Conservation (phyloP, 768 basidiomycete genomes). For the Lentinula lateritia region DNA sequence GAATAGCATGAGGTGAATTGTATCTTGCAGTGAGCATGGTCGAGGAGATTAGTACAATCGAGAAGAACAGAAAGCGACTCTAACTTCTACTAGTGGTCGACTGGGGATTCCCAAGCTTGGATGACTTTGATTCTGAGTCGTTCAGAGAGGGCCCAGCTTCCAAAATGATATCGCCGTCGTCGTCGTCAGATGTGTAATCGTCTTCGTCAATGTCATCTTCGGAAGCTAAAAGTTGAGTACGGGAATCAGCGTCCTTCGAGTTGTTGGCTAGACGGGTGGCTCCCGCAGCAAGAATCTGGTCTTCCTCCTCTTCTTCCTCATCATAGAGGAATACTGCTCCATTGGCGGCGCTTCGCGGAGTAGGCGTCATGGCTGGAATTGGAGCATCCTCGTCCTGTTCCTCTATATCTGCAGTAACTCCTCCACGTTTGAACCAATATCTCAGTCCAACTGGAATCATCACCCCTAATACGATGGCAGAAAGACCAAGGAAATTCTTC, state of each 20-base stretch:
- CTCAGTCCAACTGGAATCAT: slow-evolving; percentile 88
- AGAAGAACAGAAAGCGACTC: neutral
- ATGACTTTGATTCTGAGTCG: neutral
- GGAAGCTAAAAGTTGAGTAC: slow-evolving; percentile 19
- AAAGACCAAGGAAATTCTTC: slow-evolving; percentile 82
- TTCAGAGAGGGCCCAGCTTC: slow-evolving; percentile 64
- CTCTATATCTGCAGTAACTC: slow-evolving; percentile 17
- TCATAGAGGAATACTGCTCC: slow-evolving; percentile 13
- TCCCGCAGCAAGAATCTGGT: slow-evolving; percentile 52
- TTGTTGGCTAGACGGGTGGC: slow-evolving; percentile 39
- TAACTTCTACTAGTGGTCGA: neutral
- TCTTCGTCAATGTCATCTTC: slow-evolving; percentile 31
- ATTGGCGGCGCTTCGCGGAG: neutral
- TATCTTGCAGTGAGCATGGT: neutral
- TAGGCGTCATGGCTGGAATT: neutral
- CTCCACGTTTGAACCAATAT: slow-evolving; percentile 63
- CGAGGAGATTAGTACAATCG: neutral
- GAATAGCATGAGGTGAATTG: neutral
- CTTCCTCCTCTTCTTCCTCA: slow-evolving; percentile 29
- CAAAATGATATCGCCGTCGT: slow-evolving; percentile 67
- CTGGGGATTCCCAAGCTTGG: neutral
- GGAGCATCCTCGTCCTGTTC: slow-evolving; percentile 10
- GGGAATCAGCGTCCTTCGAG: slow-evolving; percentile 24
- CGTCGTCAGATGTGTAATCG: slow-evolving; percentile 38
- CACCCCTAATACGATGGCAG: slow-evolving; percentile 86